Conservation (phyloP, 2,329 filamentous ascomycete genomes). For the Cordyceps pruinosa region DNA sequence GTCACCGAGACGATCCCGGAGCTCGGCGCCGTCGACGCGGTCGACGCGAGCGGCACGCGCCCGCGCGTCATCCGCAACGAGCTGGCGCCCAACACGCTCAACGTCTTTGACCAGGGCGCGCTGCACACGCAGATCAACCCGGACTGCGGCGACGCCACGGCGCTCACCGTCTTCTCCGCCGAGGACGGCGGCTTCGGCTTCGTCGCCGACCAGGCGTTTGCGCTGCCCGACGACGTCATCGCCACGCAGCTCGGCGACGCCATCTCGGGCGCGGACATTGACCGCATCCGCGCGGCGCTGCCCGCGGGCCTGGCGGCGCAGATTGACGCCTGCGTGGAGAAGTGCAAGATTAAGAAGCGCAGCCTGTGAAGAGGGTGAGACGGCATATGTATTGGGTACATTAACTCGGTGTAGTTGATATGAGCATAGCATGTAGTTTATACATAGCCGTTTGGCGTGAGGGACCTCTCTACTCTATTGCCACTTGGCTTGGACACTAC, state of each 20-base stretch:
- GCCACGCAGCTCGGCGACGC: slow-evolving; percentile 39
- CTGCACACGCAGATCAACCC: slow-evolving; percentile 53
- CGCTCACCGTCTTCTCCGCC: slow-evolving; percentile 41
- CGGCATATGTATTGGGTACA: neutral
- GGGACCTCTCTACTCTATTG: too few species aligned
- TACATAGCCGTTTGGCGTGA: too few species aligned
- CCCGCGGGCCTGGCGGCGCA: neutral
- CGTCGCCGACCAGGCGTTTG: slow-evolving; percentile 43
- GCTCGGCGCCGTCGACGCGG: slow-evolving; percentile 41
- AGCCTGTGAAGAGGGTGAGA: neutral
- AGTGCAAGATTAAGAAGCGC: slow-evolving; percentile 8
- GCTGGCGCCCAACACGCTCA: slow-evolving; percentile 40
- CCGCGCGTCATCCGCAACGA: slow-evolving; percentile 36
- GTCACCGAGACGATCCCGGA: slow-evolving; percentile 47
- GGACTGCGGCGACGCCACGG: slow-evolving; percentile 41
- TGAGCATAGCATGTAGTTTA: too few species aligned
- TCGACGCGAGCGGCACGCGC: slow-evolving; percentile 28
- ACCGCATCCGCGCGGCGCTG: slow-evolving; percentile 31
- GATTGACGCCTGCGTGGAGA: slow-evolving; percentile 1
- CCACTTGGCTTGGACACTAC: too few species aligned
- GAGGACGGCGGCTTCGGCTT: slow-evolving; percentile 49
- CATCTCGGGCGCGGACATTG: slow-evolving; percentile 40
- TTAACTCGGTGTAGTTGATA: too few species aligned
- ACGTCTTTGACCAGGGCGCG: slow-evolving; percentile 47
- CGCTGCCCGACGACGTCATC: slow-evolving; percentile 38